Evolutionary conservation across 169 alveolate species (phyloP), one percentile per base, ranked within the genome.

Genomic region (Eimeria falciformis): DNA sequence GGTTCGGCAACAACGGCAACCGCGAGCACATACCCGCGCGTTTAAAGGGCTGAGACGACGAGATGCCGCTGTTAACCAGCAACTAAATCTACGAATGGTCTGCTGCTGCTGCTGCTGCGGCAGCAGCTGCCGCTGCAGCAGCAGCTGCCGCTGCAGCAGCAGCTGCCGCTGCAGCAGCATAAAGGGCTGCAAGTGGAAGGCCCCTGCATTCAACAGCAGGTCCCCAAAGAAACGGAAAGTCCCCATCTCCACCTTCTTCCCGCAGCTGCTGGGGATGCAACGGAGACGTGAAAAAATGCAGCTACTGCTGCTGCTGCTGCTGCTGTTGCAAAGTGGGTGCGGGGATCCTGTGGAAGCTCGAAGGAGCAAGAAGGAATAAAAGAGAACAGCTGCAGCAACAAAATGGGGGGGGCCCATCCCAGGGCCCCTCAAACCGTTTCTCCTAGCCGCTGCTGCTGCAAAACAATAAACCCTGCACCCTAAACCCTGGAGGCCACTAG

Each of bases 111-210:
- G n/a, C 14, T 75, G 85, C 18, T 37, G 56, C 65, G 21, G n/a
- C 45, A 46, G 66, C 25, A 25, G 68, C 85, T 75, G 85, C 27
- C 62, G 65, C 66, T 45, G 84, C 66, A 75, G 84, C 65, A 33
- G 18, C 55, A 37, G 81, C 33, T 68, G 58, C 58, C 18, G 33
- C 53, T 78, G 68, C 69, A 43, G 88, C 55, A 77, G 86, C 43
- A 43, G 77, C 5, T 46, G 88, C 73, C 50, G 88, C 53, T 82
- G 79, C 79, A 37, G 65, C 78, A 5, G 90, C 78, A 43, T 7
- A 53, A 82, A 62, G 21, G 46, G 62, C 17, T 40, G 78, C 78
- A 29, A 21, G 47, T 21, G n/a, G 40, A 56, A 21, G 37, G 79
- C 21, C 2, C 27, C 62, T 65, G 37, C 27, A 23, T 55, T 58